A percentile compares a stretch with the other conserved stretches of the same genome.
phyloP scores from a whole-genome alignment of 2,329 filamentous ascomycete genomes.

The Fusarium sp. region DNA sequence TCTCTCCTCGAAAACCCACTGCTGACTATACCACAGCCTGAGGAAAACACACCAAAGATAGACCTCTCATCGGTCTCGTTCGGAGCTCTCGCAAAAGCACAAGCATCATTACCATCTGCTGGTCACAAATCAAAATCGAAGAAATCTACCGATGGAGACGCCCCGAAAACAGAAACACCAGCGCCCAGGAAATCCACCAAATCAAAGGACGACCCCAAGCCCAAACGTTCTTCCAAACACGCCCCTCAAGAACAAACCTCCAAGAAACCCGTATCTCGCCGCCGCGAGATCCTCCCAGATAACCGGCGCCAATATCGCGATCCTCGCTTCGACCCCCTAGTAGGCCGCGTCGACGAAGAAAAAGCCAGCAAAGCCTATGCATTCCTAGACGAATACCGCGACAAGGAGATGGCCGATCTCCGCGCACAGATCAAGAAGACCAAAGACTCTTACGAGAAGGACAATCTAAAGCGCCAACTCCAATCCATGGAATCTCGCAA shows the following conservation, averaged over 20 bases:
- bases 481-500: slow-evolving; percentile 81
- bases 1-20: not conserved
- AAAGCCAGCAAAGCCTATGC: slow-evolving; percentile 78
- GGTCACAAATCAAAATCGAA: slow-evolving; percentile 43
- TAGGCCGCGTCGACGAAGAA: slow-evolving; percentile 61
- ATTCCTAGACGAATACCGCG: slow-evolving; percentile 88
- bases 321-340: slow-evolving; percentile 83
- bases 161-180: slow-evolving; percentile 42
- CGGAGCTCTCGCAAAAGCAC: slow-evolving; percentile 87
- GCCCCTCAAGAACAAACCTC: slow-evolving; percentile 85
- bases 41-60: slow-evolving; percentile 48
- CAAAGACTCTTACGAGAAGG: slow-evolving; percentile 73
- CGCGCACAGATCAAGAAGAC: slow-evolving; percentile 69
- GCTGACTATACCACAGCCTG: slow-evolving; percentile 33
- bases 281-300: slow-evolving; percentile 73
- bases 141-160: slow-evolving; percentile 27
- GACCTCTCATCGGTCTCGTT: slow-evolving; percentile 77
- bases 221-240: slow-evolving; percentile 76
- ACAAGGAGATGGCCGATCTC: slow-evolving; percentile 81
- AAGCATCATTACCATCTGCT: slow-evolving; percentile 67
- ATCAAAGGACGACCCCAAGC: slow-evolving; percentile 40
- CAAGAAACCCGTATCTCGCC: slow-evolving; percentile 84
- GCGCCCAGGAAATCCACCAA: slow-evolving; percentile 48
- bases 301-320: slow-evolving; percentile 74
- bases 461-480: slow-evolving; percentile 76